Base-by-base conservation (phyloP, 257 asterid genomes). In the Ilex aquifolium region DNA sequence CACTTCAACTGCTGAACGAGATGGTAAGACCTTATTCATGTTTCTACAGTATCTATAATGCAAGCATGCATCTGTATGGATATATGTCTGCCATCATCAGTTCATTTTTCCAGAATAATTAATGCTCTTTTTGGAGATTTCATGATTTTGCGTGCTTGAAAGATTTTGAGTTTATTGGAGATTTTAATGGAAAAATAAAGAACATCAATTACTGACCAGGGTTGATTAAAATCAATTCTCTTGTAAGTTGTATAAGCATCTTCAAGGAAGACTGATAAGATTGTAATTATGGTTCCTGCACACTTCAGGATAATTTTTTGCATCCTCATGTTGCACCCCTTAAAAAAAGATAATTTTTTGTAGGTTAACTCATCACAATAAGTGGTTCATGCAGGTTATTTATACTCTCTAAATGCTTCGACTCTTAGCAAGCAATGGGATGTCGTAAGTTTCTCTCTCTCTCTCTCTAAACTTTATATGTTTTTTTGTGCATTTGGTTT, bases 391-490 rank as follows among this genome's bases (percentile, higher is more conserved):
- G 65, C 94, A 93, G 99, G 97, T 62, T 93, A 69, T 74, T 64
- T 93, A 75, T 93, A 93, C 85, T 74, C 99, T 49, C 76, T 93
- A 73, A 90, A 72, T 61, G 97, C 92, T 50, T 93, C 99, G 63
- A 85, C 99, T 60, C 91, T 93, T 44, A 76, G 80, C 95, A 83
- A 82, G 73, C 94, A 90, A 65, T 93, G 99, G 99, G 80, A 76
- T 42, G 74, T 76, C 55, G 99, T 87, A 78, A 53, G 57, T 53
- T 29, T 53, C 57, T 53, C 31, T 46, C 15, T 36, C 40, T 36
- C 40, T 36, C 42, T 36, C 42, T 36, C 42, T 36, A 36, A 0
- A 21, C 42, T 36, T 36, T 36, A 4, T 36, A 2, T 36, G 42
- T 36, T 36, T 36, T 4, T 36, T 36, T 36, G 42, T 4, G 5